Evolutionary conservation across 1,284 basidiomycete species (phyloP).

Genomic region (Ganoderma sinense): DNA sequence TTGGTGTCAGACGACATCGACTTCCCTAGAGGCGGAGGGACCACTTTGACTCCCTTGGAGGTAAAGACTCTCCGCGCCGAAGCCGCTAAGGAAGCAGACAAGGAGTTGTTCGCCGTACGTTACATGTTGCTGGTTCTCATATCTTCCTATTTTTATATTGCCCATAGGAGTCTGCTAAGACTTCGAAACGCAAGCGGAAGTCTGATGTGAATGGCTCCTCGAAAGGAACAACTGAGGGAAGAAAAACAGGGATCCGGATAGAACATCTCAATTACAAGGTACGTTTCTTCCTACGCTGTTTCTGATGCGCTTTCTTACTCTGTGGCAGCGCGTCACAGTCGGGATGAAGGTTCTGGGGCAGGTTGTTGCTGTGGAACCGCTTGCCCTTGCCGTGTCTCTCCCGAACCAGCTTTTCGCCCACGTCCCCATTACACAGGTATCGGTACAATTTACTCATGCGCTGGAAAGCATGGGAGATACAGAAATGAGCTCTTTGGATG

Average conservation of each 20-base stretch:
- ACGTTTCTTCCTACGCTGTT: slow-evolving; percentile 23
- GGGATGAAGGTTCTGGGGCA: slow-evolving; percentile 92
- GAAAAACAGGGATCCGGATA: slow-evolving; percentile 65
- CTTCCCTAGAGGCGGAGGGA: slow-evolving; percentile 93
- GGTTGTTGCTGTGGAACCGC: slow-evolving; percentile 87
- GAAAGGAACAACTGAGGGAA: slow-evolving; percentile 44
- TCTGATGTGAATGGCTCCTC: slow-evolving; percentile 53
- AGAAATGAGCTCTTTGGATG: slow-evolving; percentile 51
- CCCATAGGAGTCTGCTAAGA: slow-evolving; percentile 44
- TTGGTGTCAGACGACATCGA: slow-evolving; percentile 82
- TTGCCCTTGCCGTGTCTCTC: slow-evolving; percentile 92
- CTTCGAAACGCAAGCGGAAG: slow-evolving; percentile 58
- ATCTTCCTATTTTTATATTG: not conserved
- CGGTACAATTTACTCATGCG: slow-evolving; percentile 80
- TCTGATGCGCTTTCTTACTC: not conserved
- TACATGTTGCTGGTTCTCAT: not conserved
- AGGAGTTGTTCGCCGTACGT: slow-evolving; percentile 74
- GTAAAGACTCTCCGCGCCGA: slow-evolving; percentile 88
- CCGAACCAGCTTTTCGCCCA: slow-evolving; percentile 96
- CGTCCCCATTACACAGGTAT: slow-evolving; percentile 94
- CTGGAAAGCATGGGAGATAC: slow-evolving; percentile 71
- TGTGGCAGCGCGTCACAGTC: slow-evolving; percentile 72
- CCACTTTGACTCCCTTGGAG: slow-evolving; percentile 88
- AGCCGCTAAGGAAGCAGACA: slow-evolving; percentile 84
- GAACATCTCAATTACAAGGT: slow-evolving; percentile 97